Conservation (phyloP, 306 rosid species). For the Oemleria cerasiformis region DNA sequence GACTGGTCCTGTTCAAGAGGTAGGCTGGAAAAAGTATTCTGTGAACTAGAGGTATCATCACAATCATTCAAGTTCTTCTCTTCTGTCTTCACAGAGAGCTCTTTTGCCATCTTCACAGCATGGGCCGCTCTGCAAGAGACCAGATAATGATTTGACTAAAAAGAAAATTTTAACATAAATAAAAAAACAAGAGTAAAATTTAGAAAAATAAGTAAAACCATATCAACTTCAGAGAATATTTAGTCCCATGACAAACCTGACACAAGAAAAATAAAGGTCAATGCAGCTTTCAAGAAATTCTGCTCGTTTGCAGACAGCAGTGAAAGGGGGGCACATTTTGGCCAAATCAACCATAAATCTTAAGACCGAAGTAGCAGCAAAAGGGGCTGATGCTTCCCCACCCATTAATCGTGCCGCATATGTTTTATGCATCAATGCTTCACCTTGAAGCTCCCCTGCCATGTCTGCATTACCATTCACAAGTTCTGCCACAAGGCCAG, state of each 20-base stretch:
- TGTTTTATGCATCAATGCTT: slow-evolving; percentile 99
- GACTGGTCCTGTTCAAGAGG: slow-evolving; percentile 86
- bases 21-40: slow-evolving; percentile 83
- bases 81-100: slow-evolving; percentile 75
- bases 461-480: slow-evolving; percentile 90
- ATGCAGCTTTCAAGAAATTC: slow-evolving; percentile 97
- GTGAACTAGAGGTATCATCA: slow-evolving; percentile 88
- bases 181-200: neutral
- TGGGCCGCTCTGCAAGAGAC: slow-evolving; percentile 77
- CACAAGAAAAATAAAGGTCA: slow-evolving; percentile 94
- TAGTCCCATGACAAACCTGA: slow-evolving; percentile 61
- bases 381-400: slow-evolving; percentile 99
- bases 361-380: slow-evolving; percentile 91
- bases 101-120: slow-evolving; percentile 93
- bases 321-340: slow-evolving; percentile 88
- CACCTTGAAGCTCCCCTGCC: slow-evolving; percentile 99
- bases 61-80: slow-evolving; percentile 68
- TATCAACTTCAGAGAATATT: slow-evolving; percentile 6
- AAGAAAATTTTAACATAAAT: neutral
- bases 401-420: slow-evolving; percentile 99
- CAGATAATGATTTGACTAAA: slow-evolving; percentile 23
- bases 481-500: slow-evolving; percentile 98
- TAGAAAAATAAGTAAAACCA: slow-evolving; percentile 6
- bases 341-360: slow-evolving; percentile 99
- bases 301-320: slow-evolving; percentile 80